phyloP scores from a whole-genome alignment of 2,329 filamentous ascomycete genomes.

The Diaporthe longicolla region DNA sequence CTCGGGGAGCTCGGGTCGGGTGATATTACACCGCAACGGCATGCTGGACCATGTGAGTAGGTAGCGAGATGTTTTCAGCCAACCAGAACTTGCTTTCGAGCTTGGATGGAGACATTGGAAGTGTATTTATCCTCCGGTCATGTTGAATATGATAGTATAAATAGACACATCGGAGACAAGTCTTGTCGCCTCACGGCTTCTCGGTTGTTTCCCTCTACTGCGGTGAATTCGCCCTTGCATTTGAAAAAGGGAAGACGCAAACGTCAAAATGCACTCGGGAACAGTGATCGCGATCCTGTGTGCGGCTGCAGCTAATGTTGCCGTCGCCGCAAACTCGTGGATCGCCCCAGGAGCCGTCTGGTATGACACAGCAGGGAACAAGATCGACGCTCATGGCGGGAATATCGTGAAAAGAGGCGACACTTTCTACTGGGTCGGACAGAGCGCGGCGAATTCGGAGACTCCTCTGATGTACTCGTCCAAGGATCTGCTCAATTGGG shows the following conservation, averaged over 20 bases:
- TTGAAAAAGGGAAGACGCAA: background rate
- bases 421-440: conserved; percentile 59
- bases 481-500: conserved; percentile 57
- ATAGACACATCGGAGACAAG: background rate
- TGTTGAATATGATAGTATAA: conserved; percentile 1
- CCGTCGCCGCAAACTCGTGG: conserved; percentile 49
- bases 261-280: background rate
- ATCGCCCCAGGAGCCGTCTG: conserved; percentile 57
- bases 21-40: conserved; percentile 6
- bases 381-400: conserved; percentile 58
- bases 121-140: background rate
- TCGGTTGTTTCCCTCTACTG: background rate
- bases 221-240: background rate
- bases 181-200: background rate
- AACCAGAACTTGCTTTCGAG: conserved; percentile 12
- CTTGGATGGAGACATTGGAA: background rate
- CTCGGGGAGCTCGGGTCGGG: conserved; percentile 24
- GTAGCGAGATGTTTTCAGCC: background rate
- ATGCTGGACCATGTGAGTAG: background rate
- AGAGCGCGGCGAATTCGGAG: conserved; percentile 53
- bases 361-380: conserved; percentile 55
- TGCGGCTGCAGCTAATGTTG: conserved; percentile 17
- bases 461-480: conserved; percentile 57
- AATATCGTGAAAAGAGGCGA: conserved; percentile 53
- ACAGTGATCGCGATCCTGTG: background rate